A percentile compares a stretch with the other conserved stretches of the same genome.
Conservation (phyloP, 192 early-diverging fungal genomes). For the Podila epigama region DNA sequence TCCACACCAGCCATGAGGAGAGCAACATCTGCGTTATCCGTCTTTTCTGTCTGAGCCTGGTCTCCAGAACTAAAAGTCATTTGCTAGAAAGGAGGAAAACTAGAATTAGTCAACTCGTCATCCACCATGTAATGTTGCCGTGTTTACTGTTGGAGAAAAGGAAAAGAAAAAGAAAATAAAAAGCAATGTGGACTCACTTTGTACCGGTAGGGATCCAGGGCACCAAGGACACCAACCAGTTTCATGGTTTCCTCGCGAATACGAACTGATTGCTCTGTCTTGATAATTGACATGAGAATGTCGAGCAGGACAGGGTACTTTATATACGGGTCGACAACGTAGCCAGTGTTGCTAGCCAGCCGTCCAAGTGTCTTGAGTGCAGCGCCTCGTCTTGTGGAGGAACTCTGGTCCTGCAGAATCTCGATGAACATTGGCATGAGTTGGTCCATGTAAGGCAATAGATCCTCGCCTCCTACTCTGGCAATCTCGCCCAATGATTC, state of each 20-base stretch:
- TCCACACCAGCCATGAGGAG: constrained; percentile 68
- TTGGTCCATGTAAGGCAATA: constrained; percentile 80
- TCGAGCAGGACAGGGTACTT: constrained; percentile 87
- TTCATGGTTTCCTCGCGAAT: constrained; percentile 88
- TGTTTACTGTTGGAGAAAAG: background rate
- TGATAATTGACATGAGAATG: constrained; percentile 80
- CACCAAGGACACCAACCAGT: constrained; percentile 91
- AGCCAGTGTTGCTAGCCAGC: constrained; percentile 84
- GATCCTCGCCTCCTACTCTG: constrained; percentile 79
- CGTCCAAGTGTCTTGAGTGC: constrained; percentile 87
- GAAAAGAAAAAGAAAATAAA: background rate
- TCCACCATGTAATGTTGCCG: background rate
- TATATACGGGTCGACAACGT: constrained; percentile 88
- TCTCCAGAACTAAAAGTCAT: constrained; percentile 54
- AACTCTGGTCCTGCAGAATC: constrained; percentile 86
- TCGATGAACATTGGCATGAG: constrained; percentile 91
- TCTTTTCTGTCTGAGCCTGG: constrained; percentile 48
- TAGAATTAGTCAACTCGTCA: background rate
- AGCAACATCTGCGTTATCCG: constrained; percentile 61
- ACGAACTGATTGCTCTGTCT: constrained; percentile 74
- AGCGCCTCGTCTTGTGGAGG: constrained; percentile 81
- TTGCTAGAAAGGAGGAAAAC: constrained; percentile 43
- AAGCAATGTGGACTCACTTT: constrained; percentile 44
- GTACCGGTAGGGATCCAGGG: constrained; percentile 88
- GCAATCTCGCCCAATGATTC: constrained; percentile 83